Evolutionary conservation across 2,329 filamentous ascomycete genomes (phyloP), one percentile per base, ranked within the genome.

Genomic region (Fusarium sp.): DNA sequence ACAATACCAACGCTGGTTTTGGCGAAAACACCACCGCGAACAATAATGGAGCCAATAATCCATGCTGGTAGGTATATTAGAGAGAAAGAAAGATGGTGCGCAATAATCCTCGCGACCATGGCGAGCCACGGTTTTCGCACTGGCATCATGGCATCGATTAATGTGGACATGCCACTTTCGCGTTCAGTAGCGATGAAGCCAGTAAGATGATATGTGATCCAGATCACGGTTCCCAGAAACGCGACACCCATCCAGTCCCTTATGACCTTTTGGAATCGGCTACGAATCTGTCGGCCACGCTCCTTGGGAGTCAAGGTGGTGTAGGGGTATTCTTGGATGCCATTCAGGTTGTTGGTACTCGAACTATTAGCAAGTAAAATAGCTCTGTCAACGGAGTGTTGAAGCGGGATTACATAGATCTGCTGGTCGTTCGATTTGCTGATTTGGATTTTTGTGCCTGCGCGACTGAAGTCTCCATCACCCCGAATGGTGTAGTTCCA

Each of bases 121-220:
- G 93, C 91, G 78, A 94, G 87, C 94, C 94, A 97, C 48, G 89
- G 85, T 55, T 87, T 87, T 62, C 88, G 87, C 63, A 93, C 93
- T 2, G 94, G 92, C 87, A 96, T 95, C 94, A 97, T 98, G 62
- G 94, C 92, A 82, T 98, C 95, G 48, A 98, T 90, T 35, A 98
- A 86, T 72, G 95, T 93, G 9, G 94, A 94, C 89, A 98, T 96
- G 66, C 95, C 95, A 22, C 91, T 86, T 84, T 98, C 95, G 63
- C 95, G 87, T 83, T 98, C 95, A 5, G 91, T 90, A 13, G 95
- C 95, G 80, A 97, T 92, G 77, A 95, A 91, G 14, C 95, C 95
- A 1, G 94, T 94, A 64, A 97, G 86, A 78, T 98, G 95, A 80
- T 98, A 98, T 42, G 92, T 92, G 32, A 98, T 89, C 62, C 94